Conservation (phyloP, 2,329 filamentous ascomycete species). For the Pezicula rhizophila region DNA sequence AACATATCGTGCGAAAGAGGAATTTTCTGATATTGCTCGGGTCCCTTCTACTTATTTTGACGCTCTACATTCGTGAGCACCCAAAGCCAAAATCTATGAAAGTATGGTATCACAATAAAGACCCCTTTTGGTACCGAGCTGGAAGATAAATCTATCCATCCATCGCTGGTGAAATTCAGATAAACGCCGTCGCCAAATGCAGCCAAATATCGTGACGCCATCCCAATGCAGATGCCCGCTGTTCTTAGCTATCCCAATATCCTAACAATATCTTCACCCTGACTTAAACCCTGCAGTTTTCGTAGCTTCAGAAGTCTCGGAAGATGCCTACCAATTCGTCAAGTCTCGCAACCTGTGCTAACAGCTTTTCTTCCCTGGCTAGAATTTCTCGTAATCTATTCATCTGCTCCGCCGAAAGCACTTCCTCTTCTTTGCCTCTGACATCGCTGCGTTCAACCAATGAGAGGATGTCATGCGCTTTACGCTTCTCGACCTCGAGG, state of each 20-base stretch:
- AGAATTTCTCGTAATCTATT: slow-evolving; percentile 53
- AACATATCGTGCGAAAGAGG: background rate
- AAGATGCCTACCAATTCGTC: slow-evolving; percentile 82
- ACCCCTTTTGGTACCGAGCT: background rate
- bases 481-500: slow-evolving; percentile 67
- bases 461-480: slow-evolving; percentile 65
- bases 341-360: slow-evolving; percentile 72
- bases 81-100: background rate
- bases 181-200: background rate
- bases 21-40: background rate
- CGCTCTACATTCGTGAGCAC: background rate
- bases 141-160: background rate
- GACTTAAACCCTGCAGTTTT: background rate
- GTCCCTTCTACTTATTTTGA: background rate
- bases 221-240: background rate
- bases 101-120: slow-evolving; percentile 1
- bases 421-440: slow-evolving; percentile 74
- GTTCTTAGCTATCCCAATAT: background rate
- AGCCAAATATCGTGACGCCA: background rate
- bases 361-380: slow-evolving; percentile 64
- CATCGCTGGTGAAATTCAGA: background rate
- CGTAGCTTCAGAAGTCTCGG: slow-evolving; percentile 58
- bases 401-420: slow-evolving; percentile 69
- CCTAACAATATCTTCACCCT: background rate
- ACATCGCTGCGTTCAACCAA: slow-evolving; percentile 85